Evolutionary conservation across 2,329 filamentous ascomycete genomes (phyloP), one percentile per base, ranked within the genome.

Genomic region (Ascochyta clinopodiicola): DNA sequence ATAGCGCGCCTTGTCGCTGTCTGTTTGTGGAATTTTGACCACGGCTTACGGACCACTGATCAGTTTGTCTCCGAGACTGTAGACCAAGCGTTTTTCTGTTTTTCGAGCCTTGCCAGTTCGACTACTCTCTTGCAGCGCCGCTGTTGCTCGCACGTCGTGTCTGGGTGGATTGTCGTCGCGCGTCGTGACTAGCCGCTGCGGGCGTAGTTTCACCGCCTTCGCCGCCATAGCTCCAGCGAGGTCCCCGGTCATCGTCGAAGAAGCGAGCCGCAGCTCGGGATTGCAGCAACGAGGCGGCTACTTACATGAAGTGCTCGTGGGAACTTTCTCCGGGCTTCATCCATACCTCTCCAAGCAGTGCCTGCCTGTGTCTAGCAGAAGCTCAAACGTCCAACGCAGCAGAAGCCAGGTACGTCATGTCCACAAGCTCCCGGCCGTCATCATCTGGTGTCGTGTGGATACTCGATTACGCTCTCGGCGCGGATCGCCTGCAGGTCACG

Each of bases 241-340:
- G 29, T 51, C 69, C 56, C 62, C 44, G 40, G 55, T 44, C 55
- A 40, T 38, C 55, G 34, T 54, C 37, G 9, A 43, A 45, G 25
- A 49, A 57, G 55, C 49, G 49, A 57, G 50, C 50, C 55, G 52
- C 55, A 49, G 55, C 44, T 57, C 55, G 50, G 45, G 49, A 53
- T 47, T 61, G 59, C 56, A 63, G 43, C 56, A 55, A 59, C 57
- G 54, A 61, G 62, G 68, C 69, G 68, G 68, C 60, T 70, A 67
- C 66, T 57, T 64, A 68, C 68, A 68, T 67, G 60, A 62, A 66
- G 45, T 53, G 47, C 44, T 46, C 49, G 59, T 44, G 60, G 46
- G 34, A 38, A 19, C 43, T 6, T 17, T 45, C 58, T 42, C 40
- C 38, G 44, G 46, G 50, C 48, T 46, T 42, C 17, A 38, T 47